Percentiles rank a stretch among this genome's conserved stretches.
These are phyloP conservation scores for Sporothrix pallida DNA, from an alignment of 2,329 filamentous ascomycete genomes.

Conservation along the genomic window DNA sequence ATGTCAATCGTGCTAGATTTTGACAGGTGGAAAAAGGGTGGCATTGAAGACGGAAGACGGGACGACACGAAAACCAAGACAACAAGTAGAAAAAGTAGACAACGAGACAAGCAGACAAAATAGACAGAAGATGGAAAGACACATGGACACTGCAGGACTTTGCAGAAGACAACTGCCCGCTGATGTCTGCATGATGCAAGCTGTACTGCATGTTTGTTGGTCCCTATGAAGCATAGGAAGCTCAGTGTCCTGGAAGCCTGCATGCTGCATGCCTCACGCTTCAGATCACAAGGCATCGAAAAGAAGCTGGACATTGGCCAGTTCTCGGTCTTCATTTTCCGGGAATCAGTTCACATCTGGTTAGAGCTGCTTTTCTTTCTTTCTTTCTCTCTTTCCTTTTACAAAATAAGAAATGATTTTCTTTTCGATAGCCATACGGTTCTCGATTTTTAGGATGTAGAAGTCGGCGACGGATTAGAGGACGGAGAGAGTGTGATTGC, in stretches of 20 bases:
- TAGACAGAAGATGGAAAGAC: not conserved
- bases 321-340: not conserved
- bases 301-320: not conserved
- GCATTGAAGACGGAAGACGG: too few species aligned
- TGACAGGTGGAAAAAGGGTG: not conserved
- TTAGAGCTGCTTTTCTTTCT: too few species aligned
- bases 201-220: not conserved
- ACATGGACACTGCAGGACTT: not conserved
- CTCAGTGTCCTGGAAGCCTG: too few species aligned
- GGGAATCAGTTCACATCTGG: not conserved
- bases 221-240: too few species aligned
- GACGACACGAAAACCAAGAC: not conserved
- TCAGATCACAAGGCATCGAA: not conserved
- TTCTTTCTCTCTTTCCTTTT: not conserved
- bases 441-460: not conserved
- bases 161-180: not conserved
- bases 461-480: not conserved
- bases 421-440: not conserved
- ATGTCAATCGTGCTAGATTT: too few species aligned
- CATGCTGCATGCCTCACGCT: not conserved
- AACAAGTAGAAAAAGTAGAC: not conserved
- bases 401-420: not conserved
- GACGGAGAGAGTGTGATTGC: too few species aligned
- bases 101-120: not conserved
- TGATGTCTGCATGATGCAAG: conserved; percentile 3